Evolutionary conservation across 257 asterid species (phyloP).

Genomic region (Echites panduratus): DNA sequence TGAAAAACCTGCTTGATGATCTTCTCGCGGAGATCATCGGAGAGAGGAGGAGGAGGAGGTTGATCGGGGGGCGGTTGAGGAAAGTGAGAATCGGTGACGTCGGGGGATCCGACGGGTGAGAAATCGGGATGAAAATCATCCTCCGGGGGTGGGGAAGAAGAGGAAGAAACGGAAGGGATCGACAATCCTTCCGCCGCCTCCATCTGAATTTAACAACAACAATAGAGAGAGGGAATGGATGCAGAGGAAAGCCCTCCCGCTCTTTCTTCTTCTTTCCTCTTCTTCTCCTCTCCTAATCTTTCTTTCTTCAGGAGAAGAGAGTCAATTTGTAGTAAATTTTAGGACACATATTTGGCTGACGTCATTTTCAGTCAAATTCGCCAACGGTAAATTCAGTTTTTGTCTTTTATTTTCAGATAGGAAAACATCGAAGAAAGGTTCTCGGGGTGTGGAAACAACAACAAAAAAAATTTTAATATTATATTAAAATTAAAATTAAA

Average conservation of each 20-base stretch:
- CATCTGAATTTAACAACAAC: conserved; percentile 30
- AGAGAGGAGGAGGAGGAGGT: conserved; percentile 25
- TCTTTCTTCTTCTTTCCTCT: conserved; percentile 2
- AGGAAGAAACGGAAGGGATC: conserved; percentile 31
- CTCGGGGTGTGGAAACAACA: too few relatives aligned
- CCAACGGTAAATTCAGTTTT: background rate
- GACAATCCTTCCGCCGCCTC: conserved; percentile 35
- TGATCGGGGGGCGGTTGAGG: conserved; percentile 39
- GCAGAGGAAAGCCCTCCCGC: background rate
- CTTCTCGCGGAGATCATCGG: conserved; percentile 48
- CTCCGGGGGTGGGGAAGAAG: conserved; percentile 38
- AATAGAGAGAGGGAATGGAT: background rate
- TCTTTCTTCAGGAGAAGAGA: background rate
- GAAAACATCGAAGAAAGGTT: too few relatives aligned
- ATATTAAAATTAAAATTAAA: too few relatives aligned
- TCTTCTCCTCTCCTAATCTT: background rate
- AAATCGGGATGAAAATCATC: conserved; percentile 41
- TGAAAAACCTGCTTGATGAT: conserved; percentile 66
- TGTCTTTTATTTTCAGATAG: too few relatives aligned
- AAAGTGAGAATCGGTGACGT: conserved; percentile 30
- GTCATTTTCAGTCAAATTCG: background rate
- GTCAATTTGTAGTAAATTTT: background rate
- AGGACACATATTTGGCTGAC: background rate
- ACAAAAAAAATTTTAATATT: too few relatives aligned
- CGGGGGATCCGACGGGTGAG: conserved; percentile 68